Conservation (phyloP, 2,329 filamentous ascomycete species). For the Cladosporium sp. region DNA sequence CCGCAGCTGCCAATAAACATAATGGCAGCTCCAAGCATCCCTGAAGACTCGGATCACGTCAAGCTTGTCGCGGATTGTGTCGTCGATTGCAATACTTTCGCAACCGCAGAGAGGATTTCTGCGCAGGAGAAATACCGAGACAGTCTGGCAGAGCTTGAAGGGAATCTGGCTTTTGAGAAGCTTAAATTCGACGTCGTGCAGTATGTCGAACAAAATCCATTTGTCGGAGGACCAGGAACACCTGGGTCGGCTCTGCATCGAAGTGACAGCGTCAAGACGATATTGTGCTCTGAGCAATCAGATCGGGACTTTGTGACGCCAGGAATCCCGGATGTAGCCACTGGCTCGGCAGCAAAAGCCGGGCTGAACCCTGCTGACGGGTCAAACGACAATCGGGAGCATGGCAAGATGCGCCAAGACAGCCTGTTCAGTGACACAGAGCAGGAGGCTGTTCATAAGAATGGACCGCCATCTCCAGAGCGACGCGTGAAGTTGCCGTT, state of each 20-base stretch:
- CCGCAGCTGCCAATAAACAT: background rate
- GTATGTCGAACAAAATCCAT: background rate
- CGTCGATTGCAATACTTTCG: no score
- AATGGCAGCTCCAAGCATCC: background rate
- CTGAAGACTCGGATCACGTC: background rate
- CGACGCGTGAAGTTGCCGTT: background rate
- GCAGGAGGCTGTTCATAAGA: background rate
- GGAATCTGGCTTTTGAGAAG: conserved; percentile 1
- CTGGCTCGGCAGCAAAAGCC: background rate
- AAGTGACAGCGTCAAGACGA: background rate
- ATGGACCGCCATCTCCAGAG: conserved; percentile 3
- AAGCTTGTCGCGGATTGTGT: no score
- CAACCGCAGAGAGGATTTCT: background rate
- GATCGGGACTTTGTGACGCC: background rate
- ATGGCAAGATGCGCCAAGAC: no score
- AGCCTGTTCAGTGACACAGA: background rate
- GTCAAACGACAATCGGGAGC: background rate
- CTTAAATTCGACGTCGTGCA: background rate
- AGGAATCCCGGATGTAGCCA: background rate
- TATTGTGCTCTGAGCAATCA: background rate
- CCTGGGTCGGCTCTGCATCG: background rate
- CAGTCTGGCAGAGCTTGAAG: background rate
- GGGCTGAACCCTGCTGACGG: background rate
- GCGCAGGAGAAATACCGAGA: background rate
- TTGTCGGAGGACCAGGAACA: background rate